Evolutionary conservation across 768 basidiomycete species (phyloP).

Genomic region (Chalciporus piperatus): DNA sequence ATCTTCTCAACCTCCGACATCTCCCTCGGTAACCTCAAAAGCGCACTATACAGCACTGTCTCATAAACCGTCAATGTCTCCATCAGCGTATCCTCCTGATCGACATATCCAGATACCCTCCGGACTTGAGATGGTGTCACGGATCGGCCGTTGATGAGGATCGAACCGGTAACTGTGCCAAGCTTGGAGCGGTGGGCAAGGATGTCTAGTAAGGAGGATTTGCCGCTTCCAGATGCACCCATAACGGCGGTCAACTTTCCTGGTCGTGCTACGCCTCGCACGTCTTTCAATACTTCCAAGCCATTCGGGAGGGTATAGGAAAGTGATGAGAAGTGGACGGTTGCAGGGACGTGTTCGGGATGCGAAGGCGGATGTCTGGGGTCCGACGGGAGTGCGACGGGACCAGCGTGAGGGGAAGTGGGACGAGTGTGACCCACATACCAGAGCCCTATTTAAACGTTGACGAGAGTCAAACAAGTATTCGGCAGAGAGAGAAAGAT

Average conservation of each 20-base stretch:
- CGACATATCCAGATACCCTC: constrained; percentile 90
- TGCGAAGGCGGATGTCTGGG: constrained; percentile 54
- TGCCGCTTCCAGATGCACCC: constrained; percentile 96
- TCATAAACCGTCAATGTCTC: constrained; percentile 97
- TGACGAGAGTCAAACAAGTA: background rate
- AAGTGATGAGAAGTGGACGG: constrained; percentile 85
- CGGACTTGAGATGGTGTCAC: constrained; percentile 75
- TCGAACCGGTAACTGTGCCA: constrained; percentile 68
- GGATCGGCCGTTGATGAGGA: constrained; percentile 82
- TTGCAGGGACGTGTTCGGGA: constrained; percentile 88
- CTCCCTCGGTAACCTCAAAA: constrained; percentile 86
- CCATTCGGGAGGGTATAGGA: constrained; percentile 68
- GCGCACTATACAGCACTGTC: constrained; percentile 90
- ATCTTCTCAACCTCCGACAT: constrained; percentile 97
- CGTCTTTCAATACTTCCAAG: constrained; percentile 69
- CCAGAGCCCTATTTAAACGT: constrained; percentile 65
- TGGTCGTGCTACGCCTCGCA: constrained; percentile 81
- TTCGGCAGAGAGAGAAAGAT: background rate
- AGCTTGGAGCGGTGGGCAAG: constrained; percentile 88
- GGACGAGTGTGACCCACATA: constrained; percentile 74
- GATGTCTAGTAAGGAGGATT: constrained; percentile 95
- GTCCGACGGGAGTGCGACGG: constrained; percentile 85
- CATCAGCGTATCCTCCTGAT: constrained; percentile 98
- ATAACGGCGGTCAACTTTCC: constrained; percentile 95
- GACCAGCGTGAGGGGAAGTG: constrained; percentile 44